Base-by-base conservation (phyloP, 805 yeast species). In the Kluyveromyces aestuarii region DNA sequence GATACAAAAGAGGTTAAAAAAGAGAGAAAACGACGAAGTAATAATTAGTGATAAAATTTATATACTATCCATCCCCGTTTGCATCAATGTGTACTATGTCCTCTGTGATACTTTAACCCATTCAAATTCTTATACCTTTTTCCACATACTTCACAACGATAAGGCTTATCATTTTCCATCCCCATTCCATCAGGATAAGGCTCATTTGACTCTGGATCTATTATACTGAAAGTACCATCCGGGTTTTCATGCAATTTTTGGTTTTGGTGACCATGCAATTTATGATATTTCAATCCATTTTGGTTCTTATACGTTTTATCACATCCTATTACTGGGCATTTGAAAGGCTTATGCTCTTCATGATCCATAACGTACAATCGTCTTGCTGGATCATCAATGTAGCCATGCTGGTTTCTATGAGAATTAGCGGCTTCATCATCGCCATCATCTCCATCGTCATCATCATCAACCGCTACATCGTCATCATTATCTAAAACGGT, bases 311-410 rank as follows among this genome's bases (percentile, higher is more conserved):
- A 93, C 27, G 91, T 90, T 73, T 93, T 93, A 59, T 90, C 97
- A 69, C 99, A 93, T 8, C 99, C 99, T 61, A 89, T 86, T 41
- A 93, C 99, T 0, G 98, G 99, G 71, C 99, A 93, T 66, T 85
- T 89, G 72, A 84, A 93, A 30, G 99, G 99, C 67, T 93, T 83
- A 64, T 88, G 86, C 57, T 90, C 96, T 50, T 87, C 90, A 53
- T 81, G 83, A 68, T 90, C 97, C 73, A 87, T 82, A 35, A 90
- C 96, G 63, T 93, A 91, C 50, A 91, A 70, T 63, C 90, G 93
- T 54, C 98, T 77, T 1, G 97, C 96, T 0, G 98, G 99, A 66
- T 93, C 97, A 68, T 91, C 97, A 45, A 93, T 90, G 66, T 89
- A 89, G 73, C 84, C 82, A 50, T 81, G 82, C 55, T 56, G 60